phyloP scores from a whole-genome alignment of 1,284 basidiomycete species.

The Naganishia sp. region DNA sequence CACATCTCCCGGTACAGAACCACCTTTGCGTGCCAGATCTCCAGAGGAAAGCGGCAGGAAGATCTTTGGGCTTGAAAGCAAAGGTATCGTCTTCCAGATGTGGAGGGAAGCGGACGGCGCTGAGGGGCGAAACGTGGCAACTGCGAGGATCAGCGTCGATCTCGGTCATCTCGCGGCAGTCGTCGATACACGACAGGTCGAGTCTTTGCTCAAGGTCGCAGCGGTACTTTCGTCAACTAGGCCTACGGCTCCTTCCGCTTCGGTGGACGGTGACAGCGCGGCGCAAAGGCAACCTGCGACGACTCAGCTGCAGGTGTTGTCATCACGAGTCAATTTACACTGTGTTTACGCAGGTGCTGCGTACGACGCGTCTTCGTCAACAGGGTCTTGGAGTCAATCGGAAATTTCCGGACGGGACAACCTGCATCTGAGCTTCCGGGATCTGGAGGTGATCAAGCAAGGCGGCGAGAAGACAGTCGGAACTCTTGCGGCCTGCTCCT shows the following conservation, averaged over 20 bases:
- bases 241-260: too few species aligned
- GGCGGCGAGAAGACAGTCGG: neutral
- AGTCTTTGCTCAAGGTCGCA: neutral
- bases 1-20: neutral
- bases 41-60: neutral
- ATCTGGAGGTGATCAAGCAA: neutral
- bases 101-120: slow-evolving; percentile 2
- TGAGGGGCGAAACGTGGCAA: neutral
- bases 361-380: neutral
- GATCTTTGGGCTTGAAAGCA: slow-evolving; percentile 33
- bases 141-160: slow-evolving; percentile 1
- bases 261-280: too few species aligned
- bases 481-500: neutral
- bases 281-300: neutral
- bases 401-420: neutral
- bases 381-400: neutral
- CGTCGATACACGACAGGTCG: neutral
- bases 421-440: neutral
- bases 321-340: neutral
- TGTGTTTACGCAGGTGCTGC: neutral
- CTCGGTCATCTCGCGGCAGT: slow-evolving; percentile 1
- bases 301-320: neutral
- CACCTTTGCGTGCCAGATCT: neutral
- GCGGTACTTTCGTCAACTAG: neutral
- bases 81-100: slow-evolving; percentile 16